Conservation (phyloP, 805 yeast genomes). For the Diddensiella santjacobensis region DNA sequence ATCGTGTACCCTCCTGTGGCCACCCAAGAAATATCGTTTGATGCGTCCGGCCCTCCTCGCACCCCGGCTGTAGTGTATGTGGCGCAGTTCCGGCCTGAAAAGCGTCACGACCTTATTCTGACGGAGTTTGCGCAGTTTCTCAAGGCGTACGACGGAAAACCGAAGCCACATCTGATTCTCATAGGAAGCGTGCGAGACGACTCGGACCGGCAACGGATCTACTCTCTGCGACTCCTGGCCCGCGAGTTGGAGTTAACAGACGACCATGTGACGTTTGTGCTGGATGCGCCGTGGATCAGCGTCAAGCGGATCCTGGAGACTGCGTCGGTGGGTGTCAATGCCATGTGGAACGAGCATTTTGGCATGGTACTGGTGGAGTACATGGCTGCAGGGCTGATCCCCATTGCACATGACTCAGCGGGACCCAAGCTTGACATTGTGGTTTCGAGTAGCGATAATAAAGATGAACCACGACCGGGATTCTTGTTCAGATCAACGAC, state of each 20-base stretch:
- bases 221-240: constrained; percentile 44
- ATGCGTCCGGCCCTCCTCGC: constrained; percentile 24
- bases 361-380: constrained; percentile 97
- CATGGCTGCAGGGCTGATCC: constrained; percentile 78
- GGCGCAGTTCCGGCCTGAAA: constrained; percentile 95
- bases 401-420: constrained; percentile 90
- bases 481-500: constrained; percentile 66
- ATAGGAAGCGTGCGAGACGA: constrained; percentile 80
- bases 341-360: constrained; percentile 99
- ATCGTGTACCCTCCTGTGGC: constrained; percentile 90
- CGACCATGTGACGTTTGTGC: constrained; percentile 48
- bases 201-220: constrained; percentile 60
- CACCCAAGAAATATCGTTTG: constrained; percentile 47
- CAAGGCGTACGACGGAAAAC: constrained; percentile 23
- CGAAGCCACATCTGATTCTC: constrained; percentile 57
- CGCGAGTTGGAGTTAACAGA: constrained; percentile 41
- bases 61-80: constrained; percentile 47
- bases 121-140: constrained; percentile 58
- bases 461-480: constrained; percentile 50
- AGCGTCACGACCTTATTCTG: constrained; percentile 74
- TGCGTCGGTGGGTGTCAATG: constrained; percentile 77
- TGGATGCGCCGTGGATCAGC: constrained; percentile 69
- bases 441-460: constrained; percentile 42
- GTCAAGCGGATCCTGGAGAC: constrained; percentile 52
- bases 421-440: constrained; percentile 92